Conservation (phyloP, 306 rosid genomes). For the Pyrus communis region DNA sequence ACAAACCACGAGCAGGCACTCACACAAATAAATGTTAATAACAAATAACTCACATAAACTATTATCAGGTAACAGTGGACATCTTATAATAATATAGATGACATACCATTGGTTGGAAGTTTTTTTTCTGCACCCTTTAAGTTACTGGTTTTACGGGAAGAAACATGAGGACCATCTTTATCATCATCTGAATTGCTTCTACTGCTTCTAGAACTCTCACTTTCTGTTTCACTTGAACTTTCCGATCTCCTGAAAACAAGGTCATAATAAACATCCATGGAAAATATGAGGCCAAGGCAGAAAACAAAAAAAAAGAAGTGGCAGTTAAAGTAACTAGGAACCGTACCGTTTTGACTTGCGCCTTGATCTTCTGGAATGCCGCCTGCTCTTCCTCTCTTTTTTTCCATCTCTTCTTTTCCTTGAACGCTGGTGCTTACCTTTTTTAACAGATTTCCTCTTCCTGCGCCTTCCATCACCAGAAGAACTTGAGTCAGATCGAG, state of each 20-base stretch:
- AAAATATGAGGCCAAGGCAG: conserved; percentile 13
- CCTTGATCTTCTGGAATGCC: conserved; percentile 42
- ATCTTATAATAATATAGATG: not conserved
- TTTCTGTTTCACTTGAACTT: conserved; percentile 57
- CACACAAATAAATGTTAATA: not conserved
- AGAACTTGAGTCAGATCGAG: conserved; percentile 64
- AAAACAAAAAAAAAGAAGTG: not conserved
- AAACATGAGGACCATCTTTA: conserved; percentile 25
- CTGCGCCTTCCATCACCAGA: conserved; percentile 55
- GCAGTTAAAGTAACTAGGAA: conserved; percentile 12
- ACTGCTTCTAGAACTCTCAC: conserved; percentile 46
- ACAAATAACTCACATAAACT: not conserved
- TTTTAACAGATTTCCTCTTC: conserved; percentile 54
- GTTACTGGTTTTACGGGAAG: conserved; percentile 30
- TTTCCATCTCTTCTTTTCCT: conserved; percentile 52
- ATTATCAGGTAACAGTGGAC: not conserved
- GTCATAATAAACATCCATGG: conserved; percentile 23
- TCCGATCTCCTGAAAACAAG: conserved; percentile 47
- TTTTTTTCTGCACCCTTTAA: conserved; percentile 32
- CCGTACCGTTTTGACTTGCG: conserved; percentile 55
- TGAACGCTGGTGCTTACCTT: conserved; percentile 43
- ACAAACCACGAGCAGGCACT: not conserved
- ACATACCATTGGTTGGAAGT: conserved; percentile 37
- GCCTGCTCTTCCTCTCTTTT: conserved; percentile 50
- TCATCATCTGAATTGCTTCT: conserved; percentile 53